Evolutionary conservation across 2,329 filamentous ascomycete genomes (phyloP), one percentile per base, ranked within the genome.

Genomic region (Lachnellula suecica): DNA sequence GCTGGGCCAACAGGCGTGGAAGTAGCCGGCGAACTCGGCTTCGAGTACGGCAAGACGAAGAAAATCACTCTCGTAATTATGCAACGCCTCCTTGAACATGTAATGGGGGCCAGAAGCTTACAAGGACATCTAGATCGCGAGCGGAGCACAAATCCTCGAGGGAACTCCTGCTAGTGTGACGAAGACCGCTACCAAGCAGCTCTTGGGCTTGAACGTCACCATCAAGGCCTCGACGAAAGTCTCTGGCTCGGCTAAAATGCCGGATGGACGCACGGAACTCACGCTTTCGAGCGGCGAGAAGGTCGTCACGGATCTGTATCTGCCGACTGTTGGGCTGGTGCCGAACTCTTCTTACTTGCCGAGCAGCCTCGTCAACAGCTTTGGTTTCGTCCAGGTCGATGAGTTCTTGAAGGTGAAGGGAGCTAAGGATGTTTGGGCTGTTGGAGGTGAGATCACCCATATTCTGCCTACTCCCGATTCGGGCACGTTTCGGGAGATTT

Each of bases 341-440:
- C 78, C 82, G 47, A 85, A 84, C 67, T 75, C 79, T 4, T 75
- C 76, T 29, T 84, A 75, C 65, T 59, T 85, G 3, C 75, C 78
- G 1, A 60, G 61, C 2, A 64, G 66, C 51, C 70, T 77, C 56
- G 71, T 83, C 19, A 74, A 71, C 22, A 68, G 72, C 19, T 66
- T 65, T 42, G 74, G 72, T 41, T 78, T 73, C 54, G 74, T 77
- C 51, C 66, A 72, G 8, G 74, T 79, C 3, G 79, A 84, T 58
- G 77, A 79, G 29, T 74, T 68, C 60, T 74, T 78, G 63, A 72
- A 71, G 27, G 75, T 80, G 29, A 71, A 70, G 54, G 72, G 70
- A 4, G 65, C 70, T 20, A 64, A 72, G 9, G 59, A 62, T 38
- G 53, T 63, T 1, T 67, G 59, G 57, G 65, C 64, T 4, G 56